A percentile compares a stretch with the other conserved stretches of the same genome.
These are phyloP conservation scores for Thalassiosira mediterranea DNA, from an alignment of 352 stramenopile genomes.

Conservation along the genomic window DNA sequence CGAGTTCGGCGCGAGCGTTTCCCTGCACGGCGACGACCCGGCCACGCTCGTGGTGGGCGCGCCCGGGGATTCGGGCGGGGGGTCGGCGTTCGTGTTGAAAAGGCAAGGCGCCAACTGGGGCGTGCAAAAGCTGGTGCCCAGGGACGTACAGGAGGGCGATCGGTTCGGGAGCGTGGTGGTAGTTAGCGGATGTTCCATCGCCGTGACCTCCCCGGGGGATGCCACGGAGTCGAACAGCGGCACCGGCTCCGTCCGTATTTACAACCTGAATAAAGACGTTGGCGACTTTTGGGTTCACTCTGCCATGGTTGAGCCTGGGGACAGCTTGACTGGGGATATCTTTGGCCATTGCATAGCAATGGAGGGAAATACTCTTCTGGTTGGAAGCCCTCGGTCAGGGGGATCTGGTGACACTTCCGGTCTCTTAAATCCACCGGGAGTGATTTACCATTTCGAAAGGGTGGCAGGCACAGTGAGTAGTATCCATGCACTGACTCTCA, in stretches of 20 bases:
- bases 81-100: conserved; percentile 1
- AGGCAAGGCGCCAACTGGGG: neutral
- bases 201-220: neutral
- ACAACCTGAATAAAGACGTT: neutral
- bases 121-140: neutral
- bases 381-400: neutral
- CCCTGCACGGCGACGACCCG: neutral
- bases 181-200: conserved; percentile 1
- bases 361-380: conserved; percentile 9
- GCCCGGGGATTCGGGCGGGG: neutral
- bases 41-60: neutral
- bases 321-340: conserved; percentile 2
- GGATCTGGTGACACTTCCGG: too few species aligned
- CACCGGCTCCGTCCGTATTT: conserved; percentile 6
- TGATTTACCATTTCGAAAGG: conserved; percentile 6
- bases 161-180: conserved; percentile 1
- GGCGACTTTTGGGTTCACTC: neutral
- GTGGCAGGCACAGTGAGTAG: conserved; percentile 1
- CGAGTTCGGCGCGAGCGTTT: conserved; percentile 4
- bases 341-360: conserved; percentile 19
- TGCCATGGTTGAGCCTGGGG: neutral
- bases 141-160: neutral
- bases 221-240: neutral
- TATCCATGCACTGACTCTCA: neutral
- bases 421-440: neutral